Evolutionary conservation across 2,329 filamentous ascomycete genomes (phyloP), one percentile per base, ranked within the genome.

Genomic region (Sclerotinia spermophila): DNA sequence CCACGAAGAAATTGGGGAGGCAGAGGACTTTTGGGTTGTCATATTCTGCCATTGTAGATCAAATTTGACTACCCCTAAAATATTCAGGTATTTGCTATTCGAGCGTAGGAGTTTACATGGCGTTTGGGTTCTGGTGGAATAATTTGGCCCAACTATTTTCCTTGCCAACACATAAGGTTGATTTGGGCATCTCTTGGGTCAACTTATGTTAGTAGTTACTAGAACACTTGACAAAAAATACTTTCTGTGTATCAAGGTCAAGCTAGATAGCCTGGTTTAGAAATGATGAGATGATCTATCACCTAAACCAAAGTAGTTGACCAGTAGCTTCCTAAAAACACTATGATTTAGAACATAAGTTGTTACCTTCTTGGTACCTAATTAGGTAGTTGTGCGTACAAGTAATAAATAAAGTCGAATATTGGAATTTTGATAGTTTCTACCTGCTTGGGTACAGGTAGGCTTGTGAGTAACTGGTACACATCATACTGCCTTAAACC

Each of bases 1-100:
- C 95, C 95, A 68, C 86, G 88, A 76, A 87, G 88, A 59, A 86
- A 94, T 78, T 99, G 96, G 95, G 95, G 95, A 75, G 96, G 96
- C 42, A 86, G 93, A 80, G 96, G 95, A 19, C 83, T 96, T 80
- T 83, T 99, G 77, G 95, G 95, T 69, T 99, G 95, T 80, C 94
- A 97, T 82, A 87, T 98, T 74, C 82, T 97, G 75, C 93, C 93
- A 38, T 75, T 96, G 70, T 97, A 83, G 86, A 53, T 24, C 42
- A 40, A 42, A 53, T 40, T 38, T 30, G 45, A 24, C n/a, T 51
- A 24, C 48, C 62, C 17, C 11, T 24, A 55, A 61, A 24, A 59
- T 58, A 13, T 17, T 40, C 60, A 67, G n/a, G n/a, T 13, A 51
- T 24, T n/a, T 51, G 27, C 66, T 65, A 67, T 61, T 42, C 71